Evolutionary conservation across 495 filamentous ascomycete species (phyloP).

Genomic region (Tetracladium marchalianum): DNA sequence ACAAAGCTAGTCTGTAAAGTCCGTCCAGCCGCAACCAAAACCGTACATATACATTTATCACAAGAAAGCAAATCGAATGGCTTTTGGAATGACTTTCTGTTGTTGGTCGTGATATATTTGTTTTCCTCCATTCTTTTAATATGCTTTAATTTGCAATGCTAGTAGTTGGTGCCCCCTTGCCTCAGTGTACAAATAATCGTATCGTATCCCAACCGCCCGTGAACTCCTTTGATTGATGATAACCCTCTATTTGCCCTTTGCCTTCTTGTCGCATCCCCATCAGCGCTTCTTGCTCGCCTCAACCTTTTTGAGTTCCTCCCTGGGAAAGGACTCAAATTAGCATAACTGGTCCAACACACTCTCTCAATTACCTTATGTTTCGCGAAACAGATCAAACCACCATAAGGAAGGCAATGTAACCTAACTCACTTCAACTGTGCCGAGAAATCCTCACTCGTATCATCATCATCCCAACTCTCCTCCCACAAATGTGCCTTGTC

Average conservation of each 20-base stretch:
- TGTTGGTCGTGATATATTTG: conserved; percentile 13
- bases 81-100: conserved; percentile 3
- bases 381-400: too few relatives aligned
- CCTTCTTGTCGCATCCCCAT: conserved; percentile 21
- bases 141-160: conserved; percentile 2
- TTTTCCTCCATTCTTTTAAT: conserved; percentile 19
- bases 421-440: conserved; percentile 79
- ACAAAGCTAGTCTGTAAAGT: conserved; percentile 18
- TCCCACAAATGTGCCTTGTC: conserved; percentile 87
- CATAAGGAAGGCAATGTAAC: background rate
- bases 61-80: conserved; percentile 9
- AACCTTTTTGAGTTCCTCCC: conserved; percentile 95
- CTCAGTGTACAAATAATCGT: too few relatives aligned
- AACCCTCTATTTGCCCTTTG: conserved; percentile 1
- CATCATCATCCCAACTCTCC: conserved; percentile 99
- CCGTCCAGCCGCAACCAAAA: background rate
- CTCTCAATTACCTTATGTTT: background rate
- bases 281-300: conserved; percentile 54
- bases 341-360: background rate
- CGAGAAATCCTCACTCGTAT: conserved; percentile 93
- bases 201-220: conserved; percentile 3
- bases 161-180: background rate
- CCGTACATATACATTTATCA: background rate
- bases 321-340: conserved; percentile 24
- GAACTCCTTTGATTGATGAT: conserved; percentile 20